A percentile compares a stretch with the other conserved stretches of the same genome.
Conservation (phyloP, 2,329 filamentous ascomycete genomes). For the Aspergillus bombycis region DNA sequence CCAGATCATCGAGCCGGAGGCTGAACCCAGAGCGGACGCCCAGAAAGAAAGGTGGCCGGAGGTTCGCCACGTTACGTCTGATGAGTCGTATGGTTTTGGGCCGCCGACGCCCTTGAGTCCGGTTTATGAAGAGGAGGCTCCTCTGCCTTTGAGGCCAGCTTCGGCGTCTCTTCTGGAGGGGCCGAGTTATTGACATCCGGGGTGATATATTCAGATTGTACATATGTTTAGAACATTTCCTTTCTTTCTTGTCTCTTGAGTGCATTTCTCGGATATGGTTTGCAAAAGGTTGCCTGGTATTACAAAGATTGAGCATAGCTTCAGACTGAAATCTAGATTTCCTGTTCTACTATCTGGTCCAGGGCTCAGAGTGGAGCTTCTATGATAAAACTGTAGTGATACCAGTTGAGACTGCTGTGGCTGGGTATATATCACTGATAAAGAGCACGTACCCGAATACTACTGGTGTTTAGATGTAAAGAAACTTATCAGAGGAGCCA, state of each 20-base stretch:
- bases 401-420: too few relatives aligned
- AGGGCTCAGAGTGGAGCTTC: neutral
- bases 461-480: too few relatives aligned
- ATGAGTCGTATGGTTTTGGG: constrained; percentile 1
- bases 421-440: too few relatives aligned
- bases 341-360: neutral
- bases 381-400: neutral
- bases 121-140: neutral
- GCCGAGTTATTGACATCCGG: neutral
- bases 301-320: neutral
- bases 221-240: neutral
- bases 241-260: neutral
- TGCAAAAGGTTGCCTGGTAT: neutral
- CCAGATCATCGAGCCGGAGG: neutral
- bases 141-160: neutral
- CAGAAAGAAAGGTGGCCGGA: neutral
- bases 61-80: neutral
- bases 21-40: neutral
- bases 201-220: neutral
- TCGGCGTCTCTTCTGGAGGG: neutral
- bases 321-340: neutral
- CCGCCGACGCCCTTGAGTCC: constrained; percentile 1
- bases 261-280: neutral
- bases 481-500: too few relatives aligned
- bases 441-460: too few relatives aligned